Evolutionary conservation across 768 basidiomycete species (phyloP).

Genomic region (Trametes gibbosa): DNA sequence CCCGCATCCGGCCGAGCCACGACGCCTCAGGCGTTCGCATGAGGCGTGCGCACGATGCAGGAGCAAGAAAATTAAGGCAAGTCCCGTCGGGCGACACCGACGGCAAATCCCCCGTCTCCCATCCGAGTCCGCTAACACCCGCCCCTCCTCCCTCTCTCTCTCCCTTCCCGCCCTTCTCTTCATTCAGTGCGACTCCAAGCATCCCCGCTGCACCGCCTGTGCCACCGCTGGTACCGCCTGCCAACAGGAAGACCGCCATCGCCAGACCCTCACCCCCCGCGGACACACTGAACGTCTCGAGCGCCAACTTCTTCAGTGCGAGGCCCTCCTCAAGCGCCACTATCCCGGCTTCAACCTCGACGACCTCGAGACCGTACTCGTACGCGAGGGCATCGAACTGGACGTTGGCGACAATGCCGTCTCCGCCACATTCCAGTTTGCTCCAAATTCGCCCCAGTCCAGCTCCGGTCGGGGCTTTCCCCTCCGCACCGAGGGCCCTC

Average conservation of each 20-base stretch:
- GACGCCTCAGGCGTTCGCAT: conserved; percentile 82
- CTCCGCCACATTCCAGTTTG: conserved; percentile 30
- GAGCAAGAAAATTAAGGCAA: conserved; percentile 91
- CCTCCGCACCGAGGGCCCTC: conserved; percentile 21
- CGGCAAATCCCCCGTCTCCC: conserved; percentile 74
- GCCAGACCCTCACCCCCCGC: conserved; percentile 81
- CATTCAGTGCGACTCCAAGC: conserved; percentile 83
- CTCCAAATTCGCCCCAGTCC: conserved; percentile 17
- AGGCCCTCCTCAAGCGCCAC: conserved; percentile 72
- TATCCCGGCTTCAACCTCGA: conserved; percentile 66
- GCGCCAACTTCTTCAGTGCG: conserved; percentile 74
- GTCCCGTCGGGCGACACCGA: conserved; percentile 59
- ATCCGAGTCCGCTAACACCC: conserved; percentile 31
- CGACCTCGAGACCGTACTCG: conserved; percentile 61
- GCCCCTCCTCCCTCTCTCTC: conserved; percentile 24
- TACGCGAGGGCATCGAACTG: conserved; percentile 64
- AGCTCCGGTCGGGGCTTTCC: conserved; percentile 26
- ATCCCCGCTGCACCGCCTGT: conserved; percentile 84
- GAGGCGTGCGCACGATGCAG: conserved; percentile 92
- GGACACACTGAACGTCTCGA: conserved; percentile 84
- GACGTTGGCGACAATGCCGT: conserved; percentile 22
- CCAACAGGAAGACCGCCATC: conserved; percentile 86
- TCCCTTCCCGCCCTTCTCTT: conserved; percentile 16
- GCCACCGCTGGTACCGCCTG: conserved; percentile 75
- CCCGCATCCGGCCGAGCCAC: conserved; percentile 61